A percentile compares a stretch with the other conserved stretches of the same genome.
phyloP scores from a whole-genome alignment of 2,329 filamentous ascomycete species.

The Fusarium sp. region DNA sequence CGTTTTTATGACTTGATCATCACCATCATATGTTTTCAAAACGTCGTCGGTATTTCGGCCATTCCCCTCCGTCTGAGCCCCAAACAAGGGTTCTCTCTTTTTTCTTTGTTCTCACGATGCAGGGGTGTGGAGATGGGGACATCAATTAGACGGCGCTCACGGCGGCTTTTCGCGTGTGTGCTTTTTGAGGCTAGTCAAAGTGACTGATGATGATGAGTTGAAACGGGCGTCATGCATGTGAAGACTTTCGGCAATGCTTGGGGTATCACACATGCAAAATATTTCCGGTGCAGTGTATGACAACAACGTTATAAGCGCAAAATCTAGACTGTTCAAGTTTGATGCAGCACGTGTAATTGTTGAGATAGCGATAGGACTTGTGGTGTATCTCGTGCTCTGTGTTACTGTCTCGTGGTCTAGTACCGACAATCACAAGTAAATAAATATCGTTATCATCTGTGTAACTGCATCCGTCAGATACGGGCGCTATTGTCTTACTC shows the following conservation, averaged over 20 bases:
- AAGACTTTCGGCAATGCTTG: slow-evolving; percentile 9
- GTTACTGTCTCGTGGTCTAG: slow-evolving; percentile 4
- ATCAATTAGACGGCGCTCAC: slow-evolving; percentile 9
- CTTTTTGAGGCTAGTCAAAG: neutral
- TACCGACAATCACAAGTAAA: neutral
- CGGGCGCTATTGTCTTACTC: slow-evolving; percentile 5
- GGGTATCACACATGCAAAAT: neutral
- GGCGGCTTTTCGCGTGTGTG: slow-evolving; percentile 7
- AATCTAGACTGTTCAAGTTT: neutral
- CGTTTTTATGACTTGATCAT: slow-evolving; percentile 1
- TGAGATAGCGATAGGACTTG: neutral
- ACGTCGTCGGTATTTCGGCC: slow-evolving; percentile 16
- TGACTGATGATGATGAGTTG: slow-evolving; percentile 4
- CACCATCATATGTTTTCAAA: slow-evolving; percentile 5
- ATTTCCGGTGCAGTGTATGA: neutral
- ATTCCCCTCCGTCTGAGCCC: slow-evolving; percentile 7
- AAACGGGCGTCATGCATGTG: slow-evolving; percentile 23
- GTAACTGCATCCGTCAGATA: slow-evolving; percentile 1
- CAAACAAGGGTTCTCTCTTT: neutral
- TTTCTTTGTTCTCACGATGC: neutral
- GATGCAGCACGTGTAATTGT: slow-evolving; percentile 22
- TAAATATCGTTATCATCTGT: neutral
- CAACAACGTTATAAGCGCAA: neutral
- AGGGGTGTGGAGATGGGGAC: slow-evolving; percentile 1
- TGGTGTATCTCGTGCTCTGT: neutral